Evolutionary conservation across 192 early-diverging fungal genomes (phyloP), one percentile per base, ranked within the genome.

Genomic region (Chytriomyces confervae): DNA sequence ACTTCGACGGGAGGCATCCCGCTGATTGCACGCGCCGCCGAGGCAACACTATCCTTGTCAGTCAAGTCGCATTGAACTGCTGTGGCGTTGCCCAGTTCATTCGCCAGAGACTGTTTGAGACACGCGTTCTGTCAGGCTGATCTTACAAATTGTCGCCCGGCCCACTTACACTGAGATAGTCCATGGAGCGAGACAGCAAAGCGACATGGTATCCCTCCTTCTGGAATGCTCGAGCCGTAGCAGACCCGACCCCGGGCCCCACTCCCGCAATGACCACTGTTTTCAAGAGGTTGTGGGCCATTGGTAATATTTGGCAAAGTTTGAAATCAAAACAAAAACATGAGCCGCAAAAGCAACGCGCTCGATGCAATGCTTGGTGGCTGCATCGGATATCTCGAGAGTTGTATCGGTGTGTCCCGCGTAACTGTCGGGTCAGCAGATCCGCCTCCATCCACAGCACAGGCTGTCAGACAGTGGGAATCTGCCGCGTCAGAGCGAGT

Each of bases 121-220:
- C 9, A 24, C 16, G 8, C 9, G 45, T 47, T 36, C 72, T 61
- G 5, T 6, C 29, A 61, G 20, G 7, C 16, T 18, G 7, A 69
- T 48, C 16, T 11, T 4, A 27, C 63, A 27, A 65, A 1, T 36
- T 36, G 36, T 36, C 36, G 36, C 36, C 36, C 36, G 2, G 36
- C 36, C 36, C 36, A 69, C 18, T 18, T 23, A 76, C 74, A 29
- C 20, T 24, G 7, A 46, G 11, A 64, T 69, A 77, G 4, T 18
- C 45, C 44, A n/a, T 24, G 65, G 60, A 79, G 2, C 82, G 45
- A 5, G 82, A 75, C 44, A 83, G 60, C 9, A 83, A 61, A 45
- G 82, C 82, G 16, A 83, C 82, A 66, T 76, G 71, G 47, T 61
- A 81, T 46, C 82, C 82, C 45, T 80, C 53, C 10, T 67, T 50